phyloP scores from a whole-genome alignment of 208 protist genomes.

The Acanthamoeba sp. region DNA sequence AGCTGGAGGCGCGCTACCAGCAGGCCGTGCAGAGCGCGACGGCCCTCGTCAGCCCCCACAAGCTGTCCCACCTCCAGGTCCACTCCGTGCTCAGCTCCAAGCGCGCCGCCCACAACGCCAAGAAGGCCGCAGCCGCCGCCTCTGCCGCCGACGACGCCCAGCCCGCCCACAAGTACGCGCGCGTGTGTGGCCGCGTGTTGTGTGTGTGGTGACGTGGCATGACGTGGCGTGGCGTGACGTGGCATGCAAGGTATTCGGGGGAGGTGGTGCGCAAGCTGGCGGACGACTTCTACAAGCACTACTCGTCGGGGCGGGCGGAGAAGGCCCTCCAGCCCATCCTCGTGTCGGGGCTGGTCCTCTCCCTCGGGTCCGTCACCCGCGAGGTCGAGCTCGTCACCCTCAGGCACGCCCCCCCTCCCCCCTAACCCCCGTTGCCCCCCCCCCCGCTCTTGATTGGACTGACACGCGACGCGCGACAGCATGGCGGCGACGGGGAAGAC shows the following conservation, averaged over 20 bases:
- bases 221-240: no score
- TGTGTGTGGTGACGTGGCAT: no score
- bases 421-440: not conserved
- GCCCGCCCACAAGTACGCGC: not conserved
- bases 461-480: not conserved
- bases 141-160: not conserved
- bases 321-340: not conserved
- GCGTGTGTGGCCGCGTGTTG: not conserved
- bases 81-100: not conserved
- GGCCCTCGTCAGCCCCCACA: slow-evolving; percentile 13
- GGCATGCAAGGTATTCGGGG: not conserved
- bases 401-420: not conserved
- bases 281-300: not conserved
- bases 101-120: not conserved
- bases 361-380: not conserved
- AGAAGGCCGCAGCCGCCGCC: not conserved
- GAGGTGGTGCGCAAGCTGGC: not conserved
- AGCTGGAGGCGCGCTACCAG: slow-evolving; percentile 16
- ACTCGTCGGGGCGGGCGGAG: not conserved
- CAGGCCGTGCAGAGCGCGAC: not conserved
- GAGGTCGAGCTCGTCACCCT: slow-evolving; percentile 4
- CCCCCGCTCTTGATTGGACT: no score
- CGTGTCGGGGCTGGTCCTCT: not conserved
- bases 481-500: slow-evolving; percentile 2
- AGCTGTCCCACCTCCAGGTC: slow-evolving; percentile 22